phyloP scores from a whole-genome alignment of 768 basidiomycete species.

The Mycena polygramma region DNA sequence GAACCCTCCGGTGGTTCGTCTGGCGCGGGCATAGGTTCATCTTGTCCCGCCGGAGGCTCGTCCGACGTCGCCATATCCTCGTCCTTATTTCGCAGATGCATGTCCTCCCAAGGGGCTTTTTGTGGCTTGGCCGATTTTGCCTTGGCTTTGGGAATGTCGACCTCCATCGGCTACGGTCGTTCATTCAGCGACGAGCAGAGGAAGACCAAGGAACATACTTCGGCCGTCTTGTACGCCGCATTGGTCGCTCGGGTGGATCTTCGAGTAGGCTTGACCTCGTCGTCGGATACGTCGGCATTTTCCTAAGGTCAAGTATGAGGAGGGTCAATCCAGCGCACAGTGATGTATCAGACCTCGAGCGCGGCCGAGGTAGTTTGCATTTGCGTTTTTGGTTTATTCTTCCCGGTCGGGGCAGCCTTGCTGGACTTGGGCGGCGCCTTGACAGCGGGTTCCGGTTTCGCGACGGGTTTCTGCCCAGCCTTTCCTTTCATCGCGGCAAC shows the following conservation, averaged over 20 bases:
- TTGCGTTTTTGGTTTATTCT: slow-evolving; percentile 21
- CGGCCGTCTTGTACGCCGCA: slow-evolving; percentile 11
- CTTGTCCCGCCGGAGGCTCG: slow-evolving; percentile 31
- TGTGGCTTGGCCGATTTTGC: slow-evolving; percentile 39
- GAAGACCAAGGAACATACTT: background rate
- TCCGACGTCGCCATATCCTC: slow-evolving; percentile 21
- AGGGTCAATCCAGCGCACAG: background rate
- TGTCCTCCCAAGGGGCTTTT: slow-evolving; percentile 49
- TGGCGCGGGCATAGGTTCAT: background rate
- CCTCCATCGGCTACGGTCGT: slow-evolving; percentile 17
- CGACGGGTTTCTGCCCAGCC: slow-evolving; percentile 39
- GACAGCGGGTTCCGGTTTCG: slow-evolving; percentile 23
- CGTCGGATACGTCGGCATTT: slow-evolving; percentile 17
- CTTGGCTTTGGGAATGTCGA: slow-evolving; percentile 7
- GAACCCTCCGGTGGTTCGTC: slow-evolving; percentile 1
- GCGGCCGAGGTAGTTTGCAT: background rate
- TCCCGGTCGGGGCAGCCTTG: slow-evolving; percentile 16
- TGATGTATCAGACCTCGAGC: slow-evolving; percentile 8
- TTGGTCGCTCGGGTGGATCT: slow-evolving; percentile 26
- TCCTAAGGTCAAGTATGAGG: background rate
- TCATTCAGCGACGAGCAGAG: background rate
- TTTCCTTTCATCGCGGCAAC: slow-evolving; percentile 49
- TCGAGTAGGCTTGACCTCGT: slow-evolving; percentile 25
- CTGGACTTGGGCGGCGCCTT: slow-evolving; percentile 30
- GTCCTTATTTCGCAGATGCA: slow-evolving; percentile 37